These are phyloP conservation scores for Monosporozyma siamensis DNA, from an alignment of 805 yeast genomes.

Conservation along the genomic window DNA sequence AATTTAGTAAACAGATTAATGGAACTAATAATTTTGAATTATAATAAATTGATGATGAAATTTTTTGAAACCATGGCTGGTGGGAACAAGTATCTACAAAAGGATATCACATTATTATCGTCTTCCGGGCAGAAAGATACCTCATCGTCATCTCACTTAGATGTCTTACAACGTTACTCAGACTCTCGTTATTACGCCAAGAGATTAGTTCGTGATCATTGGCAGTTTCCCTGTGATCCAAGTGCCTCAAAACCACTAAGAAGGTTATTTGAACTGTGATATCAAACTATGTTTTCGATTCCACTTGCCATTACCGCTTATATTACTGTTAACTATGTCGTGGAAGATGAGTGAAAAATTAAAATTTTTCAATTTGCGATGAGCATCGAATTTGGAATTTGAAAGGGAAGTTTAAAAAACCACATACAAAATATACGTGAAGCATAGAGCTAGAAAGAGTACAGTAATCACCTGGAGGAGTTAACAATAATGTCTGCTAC, in stretches of 20 bases:
- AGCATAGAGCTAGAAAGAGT: too few relatives aligned
- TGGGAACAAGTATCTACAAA: conserved; percentile 18
- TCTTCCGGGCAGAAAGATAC: conserved; percentile 3
- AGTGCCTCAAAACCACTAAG: conserved; percentile 20
- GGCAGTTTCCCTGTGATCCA: conserved; percentile 14
- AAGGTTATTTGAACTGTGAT: conserved; percentile 22
- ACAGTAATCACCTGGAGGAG: background rate
- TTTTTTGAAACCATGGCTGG: conserved; percentile 31
- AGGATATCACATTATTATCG: conserved; percentile 17
- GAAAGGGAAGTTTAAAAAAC: too few relatives aligned
- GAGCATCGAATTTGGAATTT: conserved; percentile 1
- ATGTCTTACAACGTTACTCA: conserved; percentile 30
- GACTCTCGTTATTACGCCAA: conserved; percentile 25
- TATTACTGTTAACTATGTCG: too few relatives aligned
- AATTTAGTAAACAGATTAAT: conserved; percentile 8
- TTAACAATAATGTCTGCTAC: background rate
- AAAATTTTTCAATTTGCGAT: too few relatives aligned
- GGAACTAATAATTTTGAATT: conserved; percentile 16
- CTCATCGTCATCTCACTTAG: conserved; percentile 15
- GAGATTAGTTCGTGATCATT: conserved; percentile 25
- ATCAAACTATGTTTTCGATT: too few relatives aligned
- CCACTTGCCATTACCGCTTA: too few relatives aligned
- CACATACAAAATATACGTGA: too few relatives aligned
- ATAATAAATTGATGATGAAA: conserved; percentile 15
- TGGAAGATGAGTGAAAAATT: conserved; percentile 1